Evolutionary conservation across 495 filamentous ascomycete species (phyloP), one percentile per base, ranked within the genome.

Genomic region (Friedmanniomyces endolithicus): DNA sequence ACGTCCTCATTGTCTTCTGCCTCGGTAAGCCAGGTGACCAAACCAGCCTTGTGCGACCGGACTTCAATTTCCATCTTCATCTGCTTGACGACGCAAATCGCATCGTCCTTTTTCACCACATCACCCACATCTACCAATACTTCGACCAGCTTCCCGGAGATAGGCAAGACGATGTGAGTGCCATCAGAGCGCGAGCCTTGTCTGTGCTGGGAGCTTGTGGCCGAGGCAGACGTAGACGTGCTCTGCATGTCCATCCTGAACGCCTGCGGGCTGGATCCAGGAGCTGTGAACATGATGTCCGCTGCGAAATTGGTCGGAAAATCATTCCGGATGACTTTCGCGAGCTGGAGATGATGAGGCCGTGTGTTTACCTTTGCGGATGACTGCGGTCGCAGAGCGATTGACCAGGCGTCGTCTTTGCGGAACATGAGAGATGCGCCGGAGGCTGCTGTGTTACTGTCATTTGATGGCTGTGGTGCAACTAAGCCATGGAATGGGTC

Each of bases 1-100:
- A 83, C 74, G 53, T 81, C 78, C 55, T 81, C 78, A 8, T 78
- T 78, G 33, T 80, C 76, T 48, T 78, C 76, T 62, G 72, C 74
- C 49, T 80, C 74, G 58, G 71, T 70, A 6, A 78, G 72, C 80
- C 80, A 83, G 22, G 63, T 64, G 2, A 79, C 72, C 12, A 57
- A 65, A 7, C 79, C 79, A 17, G 68, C 68, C 37, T 68, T 71
- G 8, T 67, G 70, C 51, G 72, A 72, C 25, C 79, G 62, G 7
- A 83, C 71, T 63, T 82, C 80, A 14, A 82, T 63, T 63, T 83
- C 78, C 79, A 82, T 82, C 67, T 83, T 82, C 78, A 83, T 83
- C 67, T 83, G 80, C 62, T 78, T 75, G 23, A 83, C 71, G 23
- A 82, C 77, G 29, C 76, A 78, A n/a, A 83, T 65, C 0, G 78